These are phyloP conservation scores for Conoideocrella luteorostrata DNA, from an alignment of 2,329 filamentous ascomycete genomes.

Conservation along the genomic window DNA sequence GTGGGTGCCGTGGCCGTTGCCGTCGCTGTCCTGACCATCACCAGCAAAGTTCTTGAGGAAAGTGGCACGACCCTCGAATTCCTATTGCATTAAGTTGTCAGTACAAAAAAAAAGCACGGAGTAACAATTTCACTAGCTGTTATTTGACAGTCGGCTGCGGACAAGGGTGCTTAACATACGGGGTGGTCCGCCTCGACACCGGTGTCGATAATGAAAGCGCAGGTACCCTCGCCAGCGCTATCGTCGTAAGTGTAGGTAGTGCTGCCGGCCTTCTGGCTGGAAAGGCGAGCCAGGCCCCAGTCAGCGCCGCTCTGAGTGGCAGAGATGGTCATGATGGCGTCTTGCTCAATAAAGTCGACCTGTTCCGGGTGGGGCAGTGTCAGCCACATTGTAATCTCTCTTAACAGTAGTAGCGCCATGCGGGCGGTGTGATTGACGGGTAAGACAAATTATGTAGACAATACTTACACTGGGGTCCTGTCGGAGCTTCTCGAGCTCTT, in stretches of 20 bases:
- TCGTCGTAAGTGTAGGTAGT: constrained; percentile 31
- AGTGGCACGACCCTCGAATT: constrained; percentile 37
- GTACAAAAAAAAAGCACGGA: background rate
- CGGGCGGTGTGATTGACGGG: too few relatives aligned
- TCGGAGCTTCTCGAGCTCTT: constrained; percentile 20
- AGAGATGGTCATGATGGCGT: constrained; percentile 45
- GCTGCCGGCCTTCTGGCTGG: constrained; percentile 19
- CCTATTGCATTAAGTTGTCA: too few relatives aligned
- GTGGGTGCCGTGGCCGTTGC: constrained; percentile 42
- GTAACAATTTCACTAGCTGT: too few relatives aligned
- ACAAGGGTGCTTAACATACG: too few relatives aligned
- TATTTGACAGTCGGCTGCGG: too few relatives aligned
- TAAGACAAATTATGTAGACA: too few relatives aligned
- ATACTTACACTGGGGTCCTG: constrained; percentile 19
- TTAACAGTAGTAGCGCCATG: too few relatives aligned
- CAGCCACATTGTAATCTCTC: background rate
- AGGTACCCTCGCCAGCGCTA: constrained; percentile 32
- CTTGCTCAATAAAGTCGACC: constrained; percentile 33
- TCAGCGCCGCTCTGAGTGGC: constrained; percentile 32
- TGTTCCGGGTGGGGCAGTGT: background rate
- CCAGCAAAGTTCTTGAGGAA: constrained; percentile 30
- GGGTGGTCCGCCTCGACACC: constrained; percentile 31
- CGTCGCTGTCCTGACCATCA: constrained; percentile 29
- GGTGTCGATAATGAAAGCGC: constrained; percentile 40
- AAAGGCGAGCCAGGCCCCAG: constrained; percentile 35